Evolutionary conservation across 2,329 filamentous ascomycete species (phyloP), one percentile per base, ranked within the genome.

Genomic region (Aspergillus brasiliensis): DNA sequence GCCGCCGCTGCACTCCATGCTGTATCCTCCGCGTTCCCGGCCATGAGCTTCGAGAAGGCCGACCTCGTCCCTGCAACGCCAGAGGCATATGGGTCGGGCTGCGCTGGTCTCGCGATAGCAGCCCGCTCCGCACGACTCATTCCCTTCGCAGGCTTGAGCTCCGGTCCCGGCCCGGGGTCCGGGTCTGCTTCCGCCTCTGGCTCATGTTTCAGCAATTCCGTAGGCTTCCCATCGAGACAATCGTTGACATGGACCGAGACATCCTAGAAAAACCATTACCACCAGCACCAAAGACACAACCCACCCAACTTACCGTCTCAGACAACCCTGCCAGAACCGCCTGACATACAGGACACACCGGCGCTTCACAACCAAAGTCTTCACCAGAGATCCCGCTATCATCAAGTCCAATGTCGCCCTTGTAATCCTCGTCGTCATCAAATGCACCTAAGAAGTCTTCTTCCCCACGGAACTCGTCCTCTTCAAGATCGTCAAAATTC

Each of bases 11-110:
- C 87, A 1, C 90, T 88, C 95, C 95, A 99, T 1, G 95, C 95
- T 1, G 87, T 84, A 73, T 96, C 90, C 78, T 99, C 95, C 5
- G 90, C 91, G 69, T 97, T 92, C 5, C 87, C 88, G 6, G 92
- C 91, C 95, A 99, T 99, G 59, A 99, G 82, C 71, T 91, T 95
- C 2, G 90, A 89, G 70, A 99, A 99, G 0, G 94, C 95, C 3
- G 93, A 96, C 19, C 80, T 81, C 65, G 57, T 72, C 28, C 57
- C 72, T 48, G 62, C 74, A 61, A 61, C 56, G 31, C 77, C 74
- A 11, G 89, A 71, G 6, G 82, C 81, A 65, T 96, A 91, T 0
- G 93, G 93, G 69, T 91, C 95, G 6, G 86, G 81, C 74, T 97
- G 94, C 0, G 89, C 91, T 1, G 92, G 91, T 63, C 88, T 87